A percentile compares a stretch with the other conserved stretches of the same genome.
phyloP scores from a whole-genome alignment of 805 yeast genomes.

The Yamadazyma phyllophila region DNA sequence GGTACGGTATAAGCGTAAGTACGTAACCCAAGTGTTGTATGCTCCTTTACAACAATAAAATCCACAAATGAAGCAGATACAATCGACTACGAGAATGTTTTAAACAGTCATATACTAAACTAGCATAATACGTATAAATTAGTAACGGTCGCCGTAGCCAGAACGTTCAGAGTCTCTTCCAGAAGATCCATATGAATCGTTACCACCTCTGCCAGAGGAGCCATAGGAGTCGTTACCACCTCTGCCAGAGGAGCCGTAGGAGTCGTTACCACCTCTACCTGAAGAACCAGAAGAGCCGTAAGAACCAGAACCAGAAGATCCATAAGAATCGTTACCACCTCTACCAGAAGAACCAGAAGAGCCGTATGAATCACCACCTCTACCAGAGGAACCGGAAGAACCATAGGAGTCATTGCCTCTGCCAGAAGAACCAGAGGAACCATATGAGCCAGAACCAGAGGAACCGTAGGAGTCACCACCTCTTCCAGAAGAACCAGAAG shows the following conservation, averaged over 20 bases:
- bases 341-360: slow-evolving; percentile 13
- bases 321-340: slow-evolving; percentile 19
- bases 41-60: slow-evolving; percentile 68
- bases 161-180: slow-evolving; percentile 14
- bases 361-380: slow-evolving; percentile 8
- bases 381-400: slow-evolving; percentile 1
- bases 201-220: slow-evolving; percentile 12
- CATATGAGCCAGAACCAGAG: slow-evolving; percentile 13
- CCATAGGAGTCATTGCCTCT: too few relatives aligned
- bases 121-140: slow-evolving; percentile 4
- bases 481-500: slow-evolving; percentile 13
- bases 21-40: slow-evolving; percentile 87
- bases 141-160: slow-evolving; percentile 3
- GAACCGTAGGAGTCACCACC: slow-evolving; percentile 22
- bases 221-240: slow-evolving; percentile 22
- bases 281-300: slow-evolving; percentile 23
- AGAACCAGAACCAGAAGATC: slow-evolving; percentile 16
- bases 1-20: slow-evolving; percentile 82
- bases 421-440: slow-evolving; percentile 20
- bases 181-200: slow-evolving; percentile 22
- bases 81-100: neutral
- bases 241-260: slow-evolving; percentile 16
- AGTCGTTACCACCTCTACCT: slow-evolving; percentile 10
- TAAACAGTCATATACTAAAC: slow-evolving; percentile 2
- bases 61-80: neutral